Base-by-base conservation (phyloP, 2,329 filamentous ascomycete species). In the Ophiostoma sp. region DNA sequence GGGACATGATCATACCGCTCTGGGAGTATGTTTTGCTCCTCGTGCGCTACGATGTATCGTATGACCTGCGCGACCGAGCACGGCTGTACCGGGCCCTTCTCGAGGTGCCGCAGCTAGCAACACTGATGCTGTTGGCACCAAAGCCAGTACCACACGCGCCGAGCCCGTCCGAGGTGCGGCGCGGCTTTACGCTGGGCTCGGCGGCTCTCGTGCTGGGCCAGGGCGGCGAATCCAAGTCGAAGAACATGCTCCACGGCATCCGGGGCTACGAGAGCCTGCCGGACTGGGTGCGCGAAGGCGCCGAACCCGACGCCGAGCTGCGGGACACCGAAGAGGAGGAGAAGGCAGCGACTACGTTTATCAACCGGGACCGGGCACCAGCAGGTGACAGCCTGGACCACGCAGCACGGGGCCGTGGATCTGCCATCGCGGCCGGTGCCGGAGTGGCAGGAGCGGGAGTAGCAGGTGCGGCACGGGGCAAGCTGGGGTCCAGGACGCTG, bases 141-240 rank as follows among this genome's bases (percentile, higher is more conserved):
- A 99, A 99, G 76, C 94, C 95, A 0, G 92, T 95, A 0, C 95
- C 95, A 0, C 92, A 96, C 70, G 90, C 91, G 0, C 93, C 93
- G 0, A 96, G 91, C 69, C 95, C 95, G 0, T 96, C 92, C 0
- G 93, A 97, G 76, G 88, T 86, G 2, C 86, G 93, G 45, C 91
- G 89, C 72, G 89, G 87, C 0, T 89, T 94, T 69, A 82, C 89
- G 0, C 83, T 99, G 0, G 95, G 95, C 11, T 95, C 92, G 2
- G 87, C 94, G 1, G 94, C 92, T 16, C 84, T 98, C 0, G 90
- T 97, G 0, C 81, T 98, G 11, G 93, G 91, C 1, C 87, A 88
- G 1, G 90, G 91, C 6, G 87, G 87, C 5, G 60, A 63, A 11
- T 27, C 88, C 40, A 63, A 63, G 6, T 5, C 45, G 7, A 63